Conservation (phyloP, 208 protist genomes). For the Crithidia mellificae region DNA sequence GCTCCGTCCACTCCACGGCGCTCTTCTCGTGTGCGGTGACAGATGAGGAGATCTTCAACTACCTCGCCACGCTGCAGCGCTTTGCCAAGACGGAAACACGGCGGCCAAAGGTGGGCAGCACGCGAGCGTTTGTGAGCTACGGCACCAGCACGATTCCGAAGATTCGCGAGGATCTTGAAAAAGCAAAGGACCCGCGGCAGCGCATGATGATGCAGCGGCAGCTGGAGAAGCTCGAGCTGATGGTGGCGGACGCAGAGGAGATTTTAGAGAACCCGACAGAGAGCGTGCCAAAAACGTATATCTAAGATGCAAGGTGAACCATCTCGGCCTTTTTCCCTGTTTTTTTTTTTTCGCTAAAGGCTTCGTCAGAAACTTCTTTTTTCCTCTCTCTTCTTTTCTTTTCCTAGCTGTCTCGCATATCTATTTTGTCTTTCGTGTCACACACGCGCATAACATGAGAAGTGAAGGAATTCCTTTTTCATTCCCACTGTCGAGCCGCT, state of each 20-base stretch:
- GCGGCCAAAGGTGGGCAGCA: slow-evolving; percentile 56
- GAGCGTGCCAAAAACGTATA: slow-evolving; percentile 69
- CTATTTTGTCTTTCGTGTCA: too few relatives aligned
- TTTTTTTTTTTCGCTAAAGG: slow-evolving; percentile 17
- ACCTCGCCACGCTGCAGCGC: slow-evolving; percentile 58
- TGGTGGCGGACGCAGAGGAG: slow-evolving; percentile 59
- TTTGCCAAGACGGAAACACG: slow-evolving; percentile 70
- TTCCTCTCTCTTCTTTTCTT: too few relatives aligned
- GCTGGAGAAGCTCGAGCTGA: slow-evolving; percentile 55
- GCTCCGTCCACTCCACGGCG: slow-evolving; percentile 56
- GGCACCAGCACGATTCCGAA: slow-evolving; percentile 48
- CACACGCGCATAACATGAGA: too few relatives aligned
- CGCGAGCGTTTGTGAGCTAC: slow-evolving; percentile 55
- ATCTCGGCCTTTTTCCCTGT: slow-evolving; percentile 3
- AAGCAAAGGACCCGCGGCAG: slow-evolving; percentile 37
- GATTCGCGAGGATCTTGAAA: slow-evolving; percentile 48
- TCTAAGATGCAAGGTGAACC: too few relatives aligned
- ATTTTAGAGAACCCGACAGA: slow-evolving; percentile 58
- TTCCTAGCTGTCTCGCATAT: too few relatives aligned
- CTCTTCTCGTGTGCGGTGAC: slow-evolving; percentile 43
- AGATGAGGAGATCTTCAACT: slow-evolving; percentile 37
- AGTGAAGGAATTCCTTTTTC: too few relatives aligned
- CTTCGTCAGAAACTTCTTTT: too few relatives aligned
- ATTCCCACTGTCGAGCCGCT: too few relatives aligned
- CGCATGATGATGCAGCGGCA: slow-evolving; percentile 43